These are phyloP conservation scores for Tulasnella sp. DNA, from an alignment of 768 basidiomycete species.

Conservation along the genomic window DNA sequence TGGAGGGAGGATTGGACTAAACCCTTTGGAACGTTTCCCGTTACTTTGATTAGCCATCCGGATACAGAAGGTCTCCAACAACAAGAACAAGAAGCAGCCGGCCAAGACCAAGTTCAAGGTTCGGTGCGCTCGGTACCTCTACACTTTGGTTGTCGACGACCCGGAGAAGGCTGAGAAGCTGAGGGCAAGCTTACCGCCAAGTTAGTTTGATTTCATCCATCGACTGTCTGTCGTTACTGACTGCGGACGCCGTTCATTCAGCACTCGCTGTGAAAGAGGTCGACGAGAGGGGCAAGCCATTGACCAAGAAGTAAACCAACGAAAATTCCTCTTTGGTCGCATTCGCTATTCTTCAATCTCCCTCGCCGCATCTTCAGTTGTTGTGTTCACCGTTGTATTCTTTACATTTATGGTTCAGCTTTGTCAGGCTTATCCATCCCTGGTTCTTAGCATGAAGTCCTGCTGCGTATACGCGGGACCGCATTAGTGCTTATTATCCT, in stretches of 20 bases:
- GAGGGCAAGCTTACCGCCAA: conserved; percentile 87
- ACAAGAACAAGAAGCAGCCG: conserved; percentile 43
- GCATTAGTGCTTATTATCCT: too few relatives aligned
- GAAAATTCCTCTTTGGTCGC: not conserved
- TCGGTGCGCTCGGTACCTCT: conserved; percentile 89
- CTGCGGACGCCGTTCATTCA: not conserved
- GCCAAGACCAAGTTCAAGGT: conserved; percentile 96
- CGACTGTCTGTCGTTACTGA: not conserved
- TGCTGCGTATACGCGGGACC: too few relatives aligned
- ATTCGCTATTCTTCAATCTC: not conserved
- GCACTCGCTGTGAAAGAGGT: conserved; percentile 1
- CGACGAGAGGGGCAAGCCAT: not conserved
- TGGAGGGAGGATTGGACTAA: conserved; percentile 43
- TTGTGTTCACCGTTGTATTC: not conserved
- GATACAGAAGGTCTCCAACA: conserved; percentile 87
- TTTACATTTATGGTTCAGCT: not conserved
- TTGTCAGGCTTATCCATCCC: not conserved
- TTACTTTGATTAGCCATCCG: conserved; percentile 58
- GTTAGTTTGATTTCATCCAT: conserved; percentile 35
- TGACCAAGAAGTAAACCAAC: not conserved
- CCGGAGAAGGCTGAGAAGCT: conserved; percentile 98
- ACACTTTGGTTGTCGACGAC: conserved; percentile 94
- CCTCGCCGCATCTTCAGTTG: not conserved
- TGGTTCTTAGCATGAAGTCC: not conserved
- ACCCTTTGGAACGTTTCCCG: not conserved